Base-by-base conservation (phyloP, 75 land plant species). In the Picea sitchensis region DNA sequence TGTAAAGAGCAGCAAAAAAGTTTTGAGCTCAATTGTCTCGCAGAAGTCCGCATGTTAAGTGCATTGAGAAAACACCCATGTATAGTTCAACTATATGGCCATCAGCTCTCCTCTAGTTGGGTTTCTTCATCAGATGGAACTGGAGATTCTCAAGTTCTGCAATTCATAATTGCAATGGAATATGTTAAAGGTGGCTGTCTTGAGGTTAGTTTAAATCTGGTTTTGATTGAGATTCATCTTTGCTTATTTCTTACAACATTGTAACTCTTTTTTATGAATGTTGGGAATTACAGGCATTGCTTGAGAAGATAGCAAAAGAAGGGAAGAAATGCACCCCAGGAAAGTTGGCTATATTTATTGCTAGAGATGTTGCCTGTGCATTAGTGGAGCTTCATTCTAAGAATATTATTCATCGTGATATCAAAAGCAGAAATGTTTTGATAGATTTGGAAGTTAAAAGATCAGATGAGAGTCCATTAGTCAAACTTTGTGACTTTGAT, bases 401-500 rank as follows among this genome's bases (percentile, higher is more conserved):
- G 75, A 91, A 90, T 34, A 97, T 97, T 30, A 91, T 97, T 77
- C 99, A 97, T 81, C 87, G 99, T 23, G 99, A 97, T 78, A 83
- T 97, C 56, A 97, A 97, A 83, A 93, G 95, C 86, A 94, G 87
- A 78, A 97, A 97, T 65, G 85, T 97, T 54, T 77, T 97, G 63
- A 84, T 97, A 84, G 96, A 95, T 86, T 30, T 97, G 77, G 89
- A 93, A 31, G 68, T 32, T 17, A 85, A 87, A 73, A 81, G 65
- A 54, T 65, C 59, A 82, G 93, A 87, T 82, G 84, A 92, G 38
- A 81, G 80, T 13, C 98, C 98, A 41, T 38, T 89, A 44, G 91
- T 97, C 54, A 97, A 97, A 85, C 88, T 97, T 26, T 94, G 93
- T 82, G 99, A 97, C 82, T 97, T 97, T 84, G 99, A 97, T 81